Evolutionary conservation across 106 monocot genomes (phyloP), one percentile per base, ranked within the genome.

Genomic region (Dioscorea alata): DNA sequence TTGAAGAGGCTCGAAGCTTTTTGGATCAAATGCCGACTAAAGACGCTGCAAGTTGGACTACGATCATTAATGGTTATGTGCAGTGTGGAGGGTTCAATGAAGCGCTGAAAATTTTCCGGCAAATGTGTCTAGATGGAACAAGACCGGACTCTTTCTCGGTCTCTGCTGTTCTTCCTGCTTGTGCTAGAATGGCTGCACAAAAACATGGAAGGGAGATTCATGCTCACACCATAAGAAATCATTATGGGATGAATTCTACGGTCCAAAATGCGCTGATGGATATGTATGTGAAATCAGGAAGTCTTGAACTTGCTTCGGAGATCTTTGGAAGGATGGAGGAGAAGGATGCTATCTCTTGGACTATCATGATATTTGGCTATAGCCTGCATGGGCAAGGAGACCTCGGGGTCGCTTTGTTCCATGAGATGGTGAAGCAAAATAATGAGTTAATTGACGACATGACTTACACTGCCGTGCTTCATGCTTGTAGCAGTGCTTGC

Each of bases 371-470:
- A 21, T 28, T 79, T 14, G 88, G 84, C 9, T 71, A 68, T 61
- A 84, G 81, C 63, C 79, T 82, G 13, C 81, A 88, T 59, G 84
- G 84, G 23, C 63, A 68, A 48, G 84, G 88, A 35, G 81, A 88
- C 57, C 15, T 17, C 14, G 88, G 71, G 10, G 61, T 88, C 12
- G 33, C 71, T 25, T 59, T 88, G 57, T 88, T 84, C 60, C 50
- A 17, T 13, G 59, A 73, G 35, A 81, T 84, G 81, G 75, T 75
- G 73, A 34, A 15, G 25, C 15, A 58, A 8, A 19, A 23, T 1
- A 23, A 33, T 14, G 57, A 18, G 14, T 4, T 18, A 14, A 70
- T 53, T 1, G 87, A 87, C 63, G 53, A 28, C 2, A 49, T 68
- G 0, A 42, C 68, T 13, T 74, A 57, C 64, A 18, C 61, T 13